Percentiles rank a stretch among this genome's conserved stretches.
These are phyloP conservation scores for Mrakia gelida DNA, from an alignment of 768 basidiomycete species.

Conservation along the genomic window DNA sequence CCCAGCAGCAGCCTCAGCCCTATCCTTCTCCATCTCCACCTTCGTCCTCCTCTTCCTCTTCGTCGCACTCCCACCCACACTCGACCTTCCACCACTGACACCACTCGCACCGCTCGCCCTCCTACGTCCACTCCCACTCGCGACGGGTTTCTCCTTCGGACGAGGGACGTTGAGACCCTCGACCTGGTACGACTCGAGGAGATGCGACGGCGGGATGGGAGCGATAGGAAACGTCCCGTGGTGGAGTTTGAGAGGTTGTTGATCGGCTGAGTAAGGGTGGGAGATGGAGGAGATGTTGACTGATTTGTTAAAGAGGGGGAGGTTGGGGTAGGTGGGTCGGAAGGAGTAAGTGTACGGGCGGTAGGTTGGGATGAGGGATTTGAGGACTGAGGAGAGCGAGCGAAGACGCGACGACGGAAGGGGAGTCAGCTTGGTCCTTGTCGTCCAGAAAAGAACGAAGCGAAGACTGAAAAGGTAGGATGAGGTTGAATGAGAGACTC, in stretches of 20 bases:
- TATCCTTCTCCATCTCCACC: background rate
- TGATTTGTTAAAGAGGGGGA: background rate
- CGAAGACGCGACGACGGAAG: background rate
- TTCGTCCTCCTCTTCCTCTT: background rate
- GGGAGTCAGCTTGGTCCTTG: no score
- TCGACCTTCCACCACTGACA: background rate
- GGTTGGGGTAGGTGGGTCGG: constrained; percentile 12
- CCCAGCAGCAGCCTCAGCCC: no score
- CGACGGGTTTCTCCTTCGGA: background rate
- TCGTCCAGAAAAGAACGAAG: no score
- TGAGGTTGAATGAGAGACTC: background rate
- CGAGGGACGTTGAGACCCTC: no score
- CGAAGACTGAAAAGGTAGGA: background rate
- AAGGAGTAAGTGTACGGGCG: background rate
- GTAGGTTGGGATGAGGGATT: background rate
- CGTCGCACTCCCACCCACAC: background rate
- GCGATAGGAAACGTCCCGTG: background rate
- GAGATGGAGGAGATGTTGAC: background rate
- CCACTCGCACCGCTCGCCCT: no score
- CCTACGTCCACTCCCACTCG: background rate
- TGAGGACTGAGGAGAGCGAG: background rate
- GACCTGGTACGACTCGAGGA: background rate
- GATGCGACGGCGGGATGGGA: background rate
- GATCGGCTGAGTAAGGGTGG: background rate
- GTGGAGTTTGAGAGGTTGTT: background rate